Evolutionary conservation across 495 filamentous ascomycete genomes (phyloP), one percentile per base, ranked within the genome.

Genomic region (Daldinia bambusicola): DNA sequence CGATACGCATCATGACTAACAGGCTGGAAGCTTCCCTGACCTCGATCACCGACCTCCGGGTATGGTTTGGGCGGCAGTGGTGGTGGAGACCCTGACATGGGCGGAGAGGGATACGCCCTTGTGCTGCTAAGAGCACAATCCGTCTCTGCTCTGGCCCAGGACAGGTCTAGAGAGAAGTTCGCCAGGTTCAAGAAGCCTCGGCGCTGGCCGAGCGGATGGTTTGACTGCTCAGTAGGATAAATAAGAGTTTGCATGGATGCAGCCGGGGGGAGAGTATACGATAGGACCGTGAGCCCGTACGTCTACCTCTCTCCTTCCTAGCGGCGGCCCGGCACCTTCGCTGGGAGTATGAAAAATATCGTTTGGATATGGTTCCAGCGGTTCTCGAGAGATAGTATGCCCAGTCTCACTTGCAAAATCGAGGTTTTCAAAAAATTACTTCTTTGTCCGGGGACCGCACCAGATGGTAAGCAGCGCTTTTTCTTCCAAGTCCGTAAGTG

Each of bases 21-120:
- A 58, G 78, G 74, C 76, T 76, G 81, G 75, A 83, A 87, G 66
- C 76, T 75, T 72, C 81, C 83, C 78, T 85, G 84, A 78, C 78
- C 80, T 81, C 82, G 83, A 81, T 87, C 84, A 84, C 81, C 85
- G 78, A 78, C 83, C 82, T 85, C 86, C 81, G 80, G 85, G 79
- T 81, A 88, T 79, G 84, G 81, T 82, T 90, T 89, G 78, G 84
- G 85, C 81, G 90, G 88, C 73, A 85, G 84, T 80, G 86, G 84
- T 80, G 86, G 87, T 79, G 89, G 89, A 83, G 90, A 90, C 79
- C 89, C 89, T 87, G 92, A 93, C 92, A 94, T 94, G 87, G 90
- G 89, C 87, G 90, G 90, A 85, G 89, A 90, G 82, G 88, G 87
- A 80, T 91, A 87, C 80, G 89, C 89, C 87, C 86, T 84, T 73